Conservation (phyloP, 441 rosid genomes). For the Gossypium aridum region DNA sequence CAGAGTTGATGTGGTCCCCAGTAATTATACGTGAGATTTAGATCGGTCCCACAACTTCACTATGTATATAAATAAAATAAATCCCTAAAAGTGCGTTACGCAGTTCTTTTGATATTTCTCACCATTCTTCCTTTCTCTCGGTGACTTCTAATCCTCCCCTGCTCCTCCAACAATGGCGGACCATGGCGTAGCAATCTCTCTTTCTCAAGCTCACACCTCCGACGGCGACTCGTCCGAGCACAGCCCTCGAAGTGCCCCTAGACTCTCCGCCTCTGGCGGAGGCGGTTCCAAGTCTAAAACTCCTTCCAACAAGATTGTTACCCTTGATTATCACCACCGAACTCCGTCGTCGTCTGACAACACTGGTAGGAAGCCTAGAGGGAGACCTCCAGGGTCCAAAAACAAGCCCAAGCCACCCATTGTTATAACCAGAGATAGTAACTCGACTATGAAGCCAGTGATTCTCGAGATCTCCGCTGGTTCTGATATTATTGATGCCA, state of each 20-base stretch:
- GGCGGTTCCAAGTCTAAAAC: not conserved
- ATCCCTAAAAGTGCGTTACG: not conserved
- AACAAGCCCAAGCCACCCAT: slow-evolving; percentile 48
- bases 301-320: not conserved
- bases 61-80: not conserved
- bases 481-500: slow-evolving; percentile 27
- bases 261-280: not conserved
- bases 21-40: no score
- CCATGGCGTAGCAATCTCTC: slow-evolving; percentile 19
- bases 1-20: no score
- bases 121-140: not conserved
- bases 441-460: slow-evolving; percentile 32
- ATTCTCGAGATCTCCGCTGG: slow-evolving; percentile 47
- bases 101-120: not conserved
- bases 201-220: slow-evolving; percentile 13
- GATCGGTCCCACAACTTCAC: not conserved
- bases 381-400: slow-evolving; percentile 47
- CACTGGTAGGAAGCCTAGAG: slow-evolving; percentile 28
- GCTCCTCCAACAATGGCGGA: slow-evolving; percentile 26
- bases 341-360: slow-evolving; percentile 1
- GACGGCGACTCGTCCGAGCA: slow-evolving; percentile 29
- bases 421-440: slow-evolving; percentile 25
- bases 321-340: slow-evolving; percentile 6
- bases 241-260: slow-evolving; percentile 16
- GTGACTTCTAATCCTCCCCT: not conserved